Evolutionary conservation across 495 filamentous ascomycete genomes (phyloP).

Genomic region (Aspergillus leporis): DNA sequence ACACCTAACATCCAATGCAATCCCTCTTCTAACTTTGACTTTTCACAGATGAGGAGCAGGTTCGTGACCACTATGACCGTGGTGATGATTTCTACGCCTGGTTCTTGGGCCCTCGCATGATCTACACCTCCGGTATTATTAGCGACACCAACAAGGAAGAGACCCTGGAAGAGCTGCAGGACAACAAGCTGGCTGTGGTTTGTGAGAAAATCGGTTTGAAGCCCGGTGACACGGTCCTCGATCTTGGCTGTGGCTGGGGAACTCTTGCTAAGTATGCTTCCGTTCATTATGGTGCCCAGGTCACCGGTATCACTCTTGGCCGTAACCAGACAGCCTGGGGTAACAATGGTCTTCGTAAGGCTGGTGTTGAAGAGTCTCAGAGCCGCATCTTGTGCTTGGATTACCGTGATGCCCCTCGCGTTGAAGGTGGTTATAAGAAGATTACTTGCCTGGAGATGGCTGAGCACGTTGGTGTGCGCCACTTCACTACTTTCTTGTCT

Average conservation of each 20-base stretch:
- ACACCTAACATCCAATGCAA: not conserved
- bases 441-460: conserved; percentile 79
- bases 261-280: conserved; percentile 68
- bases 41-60: conserved; percentile 69
- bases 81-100: conserved; percentile 76
- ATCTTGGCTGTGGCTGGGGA: conserved; percentile 73
- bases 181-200: conserved; percentile 71
- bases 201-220: conserved; percentile 70
- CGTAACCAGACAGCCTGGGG: conserved; percentile 74
- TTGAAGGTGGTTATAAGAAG: conserved; percentile 62
- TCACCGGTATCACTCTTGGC: conserved; percentile 67
- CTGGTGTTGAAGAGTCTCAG: conserved; percentile 60
- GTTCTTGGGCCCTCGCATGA: conserved; percentile 74
- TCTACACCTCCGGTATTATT: conserved; percentile 71
- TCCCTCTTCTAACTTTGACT: conserved; percentile 11
- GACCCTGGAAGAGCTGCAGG: conserved; percentile 65
- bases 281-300: conserved; percentile 61
- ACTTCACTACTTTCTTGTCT: conserved; percentile 59
- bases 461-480: conserved; percentile 71
- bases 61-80: conserved; percentile 74
- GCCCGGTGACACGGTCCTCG: conserved; percentile 61
- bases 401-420: conserved; percentile 67
- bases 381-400: conserved; percentile 67
- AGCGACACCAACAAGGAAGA: conserved; percentile 67
- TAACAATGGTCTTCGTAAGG: conserved; percentile 62